phyloP scores from a whole-genome alignment of 345 rosid species.

The Lepidium africanum region DNA sequence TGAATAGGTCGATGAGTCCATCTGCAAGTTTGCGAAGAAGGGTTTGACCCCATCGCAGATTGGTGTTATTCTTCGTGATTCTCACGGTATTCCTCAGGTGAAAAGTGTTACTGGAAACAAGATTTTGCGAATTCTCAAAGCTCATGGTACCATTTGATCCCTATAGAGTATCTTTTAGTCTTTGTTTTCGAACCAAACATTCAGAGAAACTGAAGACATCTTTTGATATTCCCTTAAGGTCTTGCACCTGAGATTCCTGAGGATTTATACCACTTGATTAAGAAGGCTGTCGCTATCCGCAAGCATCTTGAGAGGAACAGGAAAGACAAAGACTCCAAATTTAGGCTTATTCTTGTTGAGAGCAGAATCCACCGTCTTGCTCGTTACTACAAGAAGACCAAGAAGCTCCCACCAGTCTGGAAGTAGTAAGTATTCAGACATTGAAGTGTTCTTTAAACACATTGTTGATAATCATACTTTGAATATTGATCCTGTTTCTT shows the following conservation, averaged over 20 bases:
- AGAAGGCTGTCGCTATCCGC: constrained; percentile 88
- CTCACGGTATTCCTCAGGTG: constrained; percentile 70
- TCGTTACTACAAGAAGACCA: constrained; percentile 92
- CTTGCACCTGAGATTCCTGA: constrained; percentile 94
- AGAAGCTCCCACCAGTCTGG: constrained; percentile 95
- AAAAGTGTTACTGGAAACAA: constrained; percentile 66
- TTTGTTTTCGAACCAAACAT: background rate
- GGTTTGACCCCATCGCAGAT: constrained; percentile 76
- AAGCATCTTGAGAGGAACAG: constrained; percentile 97
- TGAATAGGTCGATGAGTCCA: constrained; percentile 51
- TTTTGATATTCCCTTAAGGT: constrained; percentile 21
- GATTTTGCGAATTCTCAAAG: constrained; percentile 57
- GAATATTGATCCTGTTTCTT: background rate
- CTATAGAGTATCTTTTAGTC: no score
- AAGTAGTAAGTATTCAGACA: constrained; percentile 49
- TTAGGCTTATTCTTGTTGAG: constrained; percentile 83
- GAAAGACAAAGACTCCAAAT: constrained; percentile 92
- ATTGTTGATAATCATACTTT: background rate
- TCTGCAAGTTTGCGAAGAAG: constrained; percentile 69
- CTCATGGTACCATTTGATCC: constrained; percentile 34
- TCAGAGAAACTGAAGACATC: background rate
- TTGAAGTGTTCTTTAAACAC: background rate
- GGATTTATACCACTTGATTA: constrained; percentile 82
- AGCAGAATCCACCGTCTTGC: constrained; percentile 94
- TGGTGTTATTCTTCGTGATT: constrained; percentile 73